Conservation (phyloP, 2,329 filamentous ascomycete genomes). For the Fonsecaea nubica region DNA sequence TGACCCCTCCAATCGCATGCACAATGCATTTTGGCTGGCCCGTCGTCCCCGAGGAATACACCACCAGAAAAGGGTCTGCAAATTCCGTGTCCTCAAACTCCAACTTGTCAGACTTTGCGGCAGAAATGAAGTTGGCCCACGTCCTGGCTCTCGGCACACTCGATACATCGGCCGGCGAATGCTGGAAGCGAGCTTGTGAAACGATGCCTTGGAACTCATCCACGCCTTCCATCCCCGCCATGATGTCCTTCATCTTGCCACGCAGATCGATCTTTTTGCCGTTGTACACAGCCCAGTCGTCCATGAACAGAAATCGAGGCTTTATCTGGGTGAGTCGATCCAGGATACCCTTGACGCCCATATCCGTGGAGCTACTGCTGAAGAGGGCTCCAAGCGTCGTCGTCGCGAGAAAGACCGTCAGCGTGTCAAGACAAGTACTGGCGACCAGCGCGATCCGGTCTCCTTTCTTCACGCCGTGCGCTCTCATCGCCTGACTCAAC, state of each 20-base stretch:
- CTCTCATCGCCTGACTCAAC: conserved; percentile 70
- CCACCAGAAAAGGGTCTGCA: conserved; percentile 76
- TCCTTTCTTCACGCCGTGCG: conserved; percentile 70
- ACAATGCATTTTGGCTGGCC: conserved; percentile 86
- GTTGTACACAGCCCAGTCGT: conserved; percentile 80
- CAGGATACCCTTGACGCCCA: conserved; percentile 78
- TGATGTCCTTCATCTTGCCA: conserved; percentile 72
- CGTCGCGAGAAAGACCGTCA: conserved; percentile 73
- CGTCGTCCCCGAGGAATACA: conserved; percentile 81
- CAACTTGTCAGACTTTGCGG: conserved; percentile 41
- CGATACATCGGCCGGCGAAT: conserved; percentile 63
- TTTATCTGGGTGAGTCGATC: conserved; percentile 76
- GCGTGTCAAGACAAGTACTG: conserved; percentile 75
- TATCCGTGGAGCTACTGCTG: conserved; percentile 78
- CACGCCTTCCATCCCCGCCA: conserved; percentile 66
- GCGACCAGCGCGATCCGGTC: conserved; percentile 78
- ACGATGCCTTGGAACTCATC: conserved; percentile 68
- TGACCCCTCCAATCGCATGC: conserved; percentile 62
- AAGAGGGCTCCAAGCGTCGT: conserved; percentile 76
- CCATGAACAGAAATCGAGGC: conserved; percentile 82
- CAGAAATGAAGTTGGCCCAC: conserved; percentile 50
- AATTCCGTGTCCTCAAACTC: conserved; percentile 61
- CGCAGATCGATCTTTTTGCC: conserved; percentile 75
- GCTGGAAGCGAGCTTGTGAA: conserved; percentile 68
- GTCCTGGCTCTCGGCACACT: conserved; percentile 55